Percentiles rank a stretch among this genome's conserved stretches.
Conservation (phyloP, 2,329 filamentous ascomycete genomes). For the Trematosphaeria pertusa region DNA sequence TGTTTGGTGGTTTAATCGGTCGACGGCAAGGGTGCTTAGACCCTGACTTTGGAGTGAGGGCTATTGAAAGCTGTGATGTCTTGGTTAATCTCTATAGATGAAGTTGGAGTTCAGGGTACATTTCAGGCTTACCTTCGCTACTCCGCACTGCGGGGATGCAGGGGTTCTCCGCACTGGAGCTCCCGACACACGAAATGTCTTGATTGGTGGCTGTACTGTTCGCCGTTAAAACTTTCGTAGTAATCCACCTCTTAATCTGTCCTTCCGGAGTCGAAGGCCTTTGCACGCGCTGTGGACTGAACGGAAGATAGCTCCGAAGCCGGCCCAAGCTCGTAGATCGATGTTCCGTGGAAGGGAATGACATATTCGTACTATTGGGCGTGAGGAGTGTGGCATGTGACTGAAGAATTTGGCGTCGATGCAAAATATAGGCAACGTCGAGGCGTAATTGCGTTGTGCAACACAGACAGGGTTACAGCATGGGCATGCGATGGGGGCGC, state of each 20-base stretch:
- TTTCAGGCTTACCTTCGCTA: conserved; percentile 20
- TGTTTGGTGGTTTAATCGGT: conserved; percentile 1
- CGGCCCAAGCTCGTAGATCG: neutral
- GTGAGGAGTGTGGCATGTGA: too few relatives aligned
- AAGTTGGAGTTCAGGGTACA: conserved; percentile 11
- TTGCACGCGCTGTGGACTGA: neutral
- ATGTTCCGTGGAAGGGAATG: neutral
- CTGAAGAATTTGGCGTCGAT: too few relatives aligned
- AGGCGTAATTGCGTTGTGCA: neutral
- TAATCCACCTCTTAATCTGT: too few relatives aligned
- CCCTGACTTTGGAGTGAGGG: neutral
- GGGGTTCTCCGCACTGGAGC: conserved; percentile 21
- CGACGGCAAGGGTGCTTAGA: neutral
- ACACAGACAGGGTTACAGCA: neutral
- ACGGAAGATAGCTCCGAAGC: neutral
- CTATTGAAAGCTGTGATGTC: neutral
- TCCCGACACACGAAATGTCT: neutral
- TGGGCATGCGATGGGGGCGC: neutral
- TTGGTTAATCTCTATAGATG: conserved; percentile 11
- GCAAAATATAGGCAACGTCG: too few relatives aligned
- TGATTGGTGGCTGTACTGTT: too few relatives aligned
- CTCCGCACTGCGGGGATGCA: conserved; percentile 17
- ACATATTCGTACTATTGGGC: too few relatives aligned
- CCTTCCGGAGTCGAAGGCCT: neutral
- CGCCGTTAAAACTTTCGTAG: too few relatives aligned